Percentiles rank a stretch among this genome's conserved stretches.
Conservation (phyloP, 768 basidiomycete species). For the Basidioascus undulatus region DNA sequence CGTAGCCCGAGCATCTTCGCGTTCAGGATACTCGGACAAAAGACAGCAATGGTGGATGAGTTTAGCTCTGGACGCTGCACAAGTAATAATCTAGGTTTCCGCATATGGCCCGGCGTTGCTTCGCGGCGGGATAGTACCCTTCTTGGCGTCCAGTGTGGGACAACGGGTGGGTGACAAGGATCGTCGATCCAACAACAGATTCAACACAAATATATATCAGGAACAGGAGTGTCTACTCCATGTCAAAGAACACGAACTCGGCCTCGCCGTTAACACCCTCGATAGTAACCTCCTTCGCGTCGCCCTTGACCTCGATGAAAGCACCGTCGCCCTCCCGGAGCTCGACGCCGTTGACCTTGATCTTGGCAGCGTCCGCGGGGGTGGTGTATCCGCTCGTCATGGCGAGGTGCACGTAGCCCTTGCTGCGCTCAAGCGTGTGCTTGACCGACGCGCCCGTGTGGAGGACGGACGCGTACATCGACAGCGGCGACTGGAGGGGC, state of each 20-base stretch:
- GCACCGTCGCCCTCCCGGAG: conserved; percentile 66
- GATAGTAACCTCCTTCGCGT: conserved; percentile 21
- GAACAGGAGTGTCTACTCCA: conserved; percentile 27
- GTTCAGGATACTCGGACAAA: no score
- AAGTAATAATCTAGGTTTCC: no score
- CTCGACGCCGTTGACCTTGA: conserved; percentile 29
- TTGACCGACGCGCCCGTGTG: conserved; percentile 29
- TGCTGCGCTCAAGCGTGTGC: conserved; percentile 27
- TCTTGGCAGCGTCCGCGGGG: conserved; percentile 28
- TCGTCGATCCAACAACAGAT: no score
- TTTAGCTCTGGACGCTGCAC: no score
- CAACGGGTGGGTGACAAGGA: no score
- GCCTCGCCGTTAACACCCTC: conserved; percentile 33
- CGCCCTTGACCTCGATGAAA: conserved; percentile 32
- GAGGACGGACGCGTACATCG: conserved; percentile 48
- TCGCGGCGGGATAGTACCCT: no score
- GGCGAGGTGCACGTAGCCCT: conserved; percentile 61
- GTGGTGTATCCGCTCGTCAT: conserved; percentile 61
- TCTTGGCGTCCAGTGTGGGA: no score
- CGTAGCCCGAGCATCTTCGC: no score
- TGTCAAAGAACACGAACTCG: conserved; percentile 59
- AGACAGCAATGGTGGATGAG: no score
- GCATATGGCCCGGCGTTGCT: no score
- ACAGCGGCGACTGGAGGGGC: conserved; percentile 44
- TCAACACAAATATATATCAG: no score